phyloP scores from a whole-genome alignment of 208 protist species.

The Kentomonas sorsogonicus region DNA sequence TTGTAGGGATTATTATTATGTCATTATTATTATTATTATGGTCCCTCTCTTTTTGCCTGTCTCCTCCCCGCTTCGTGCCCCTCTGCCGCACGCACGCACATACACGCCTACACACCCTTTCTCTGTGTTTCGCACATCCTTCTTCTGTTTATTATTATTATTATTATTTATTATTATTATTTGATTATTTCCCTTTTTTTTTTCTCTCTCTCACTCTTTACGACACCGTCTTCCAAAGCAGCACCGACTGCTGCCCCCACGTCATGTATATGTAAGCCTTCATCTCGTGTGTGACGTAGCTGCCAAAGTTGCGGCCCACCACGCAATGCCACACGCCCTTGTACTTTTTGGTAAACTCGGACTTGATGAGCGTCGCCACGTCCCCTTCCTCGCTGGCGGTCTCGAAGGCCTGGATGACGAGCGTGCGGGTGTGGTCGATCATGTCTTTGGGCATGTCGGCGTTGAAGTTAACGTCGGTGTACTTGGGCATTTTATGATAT shows the following conservation, averaged over 20 bases:
- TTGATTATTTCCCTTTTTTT: not conserved
- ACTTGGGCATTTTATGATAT: constrained; percentile 53
- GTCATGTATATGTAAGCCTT: constrained; percentile 99
- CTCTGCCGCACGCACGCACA: not conserved
- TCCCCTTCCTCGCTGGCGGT: constrained; percentile 65
- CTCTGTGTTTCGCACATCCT: not conserved
- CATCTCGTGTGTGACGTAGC: constrained; percentile 99
- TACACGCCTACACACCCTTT: not conserved
- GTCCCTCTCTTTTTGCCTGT: no score
- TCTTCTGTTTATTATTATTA: not conserved
- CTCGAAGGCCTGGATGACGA: constrained; percentile 79
- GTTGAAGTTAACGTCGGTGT: constrained; percentile 79
- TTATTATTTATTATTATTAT: not conserved
- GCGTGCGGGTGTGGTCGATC: constrained; percentile 65
- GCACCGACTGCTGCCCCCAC: constrained; percentile 97
- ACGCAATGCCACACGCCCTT: constrained; percentile 98
- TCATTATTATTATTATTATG: not conserved
- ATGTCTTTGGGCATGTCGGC: constrained; percentile 89
- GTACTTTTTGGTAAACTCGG: constrained; percentile 85
- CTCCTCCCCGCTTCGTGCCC: no score
- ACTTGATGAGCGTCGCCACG: constrained; percentile 85
- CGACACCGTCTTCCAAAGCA: constrained; percentile 94
- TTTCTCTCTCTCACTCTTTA: constrained; percentile 13
- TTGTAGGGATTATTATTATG: no score
- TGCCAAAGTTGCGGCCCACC: constrained; percentile 99